phyloP scores from a whole-genome alignment of 2,329 filamentous ascomycete species.

The Cladophialophora psammophila region DNA sequence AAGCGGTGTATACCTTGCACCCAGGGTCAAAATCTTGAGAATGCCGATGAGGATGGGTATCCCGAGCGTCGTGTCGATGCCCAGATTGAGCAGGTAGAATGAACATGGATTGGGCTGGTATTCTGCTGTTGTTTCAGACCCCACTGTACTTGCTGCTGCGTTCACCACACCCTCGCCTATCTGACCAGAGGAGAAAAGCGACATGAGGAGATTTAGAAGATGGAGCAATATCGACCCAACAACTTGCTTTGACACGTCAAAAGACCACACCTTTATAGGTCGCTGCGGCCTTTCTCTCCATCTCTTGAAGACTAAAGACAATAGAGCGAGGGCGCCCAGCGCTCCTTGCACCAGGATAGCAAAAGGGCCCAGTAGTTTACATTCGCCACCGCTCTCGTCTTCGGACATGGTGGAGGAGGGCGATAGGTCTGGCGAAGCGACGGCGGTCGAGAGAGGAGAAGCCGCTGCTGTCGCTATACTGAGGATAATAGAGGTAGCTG shows the following conservation, averaged over 20 bases:
- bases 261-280: conserved; percentile 95
- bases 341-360: conserved; percentile 88
- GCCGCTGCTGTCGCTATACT: conserved; percentile 33
- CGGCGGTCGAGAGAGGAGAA: conserved; percentile 13
- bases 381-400: conserved; percentile 72
- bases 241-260: conserved; percentile 96
- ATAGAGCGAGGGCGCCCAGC: conserved; percentile 80
- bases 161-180: conserved; percentile 58
- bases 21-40: conserved; percentile 76
- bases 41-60: conserved; percentile 94
- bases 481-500: conserved; percentile 28
- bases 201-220: conserved; percentile 92
- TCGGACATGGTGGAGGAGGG: conserved; percentile 40
- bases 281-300: conserved; percentile 91
- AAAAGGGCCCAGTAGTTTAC: conserved; percentile 86
- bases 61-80: conserved; percentile 93
- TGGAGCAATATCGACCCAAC: conserved; percentile 92
- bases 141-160: conserved; percentile 47
- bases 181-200: conserved; percentile 88
- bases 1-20: conserved; percentile 76
- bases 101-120: conserved; percentile 92
- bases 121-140: conserved; percentile 56
- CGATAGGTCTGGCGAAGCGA: conserved; percentile 31
- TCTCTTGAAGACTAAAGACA: conserved; percentile 90
- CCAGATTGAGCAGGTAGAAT: conserved; percentile 92